phyloP scores from a whole-genome alignment of 306 rosid genomes.

The Castanea mollissima region DNA sequence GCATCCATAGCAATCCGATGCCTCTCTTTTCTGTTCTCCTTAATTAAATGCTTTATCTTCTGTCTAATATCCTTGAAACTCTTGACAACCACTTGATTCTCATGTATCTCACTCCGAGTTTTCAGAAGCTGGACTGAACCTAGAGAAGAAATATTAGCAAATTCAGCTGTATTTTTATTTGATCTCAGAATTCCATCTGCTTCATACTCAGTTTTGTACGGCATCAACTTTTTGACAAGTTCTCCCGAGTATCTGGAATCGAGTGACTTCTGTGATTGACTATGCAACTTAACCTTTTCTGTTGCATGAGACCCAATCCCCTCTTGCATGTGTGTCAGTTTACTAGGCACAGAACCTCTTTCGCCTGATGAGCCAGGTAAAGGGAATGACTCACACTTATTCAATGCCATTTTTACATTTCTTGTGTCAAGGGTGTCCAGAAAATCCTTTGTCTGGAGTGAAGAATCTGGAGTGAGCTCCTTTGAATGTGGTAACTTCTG shows the following conservation, averaged over 20 bases:
- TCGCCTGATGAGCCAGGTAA: constrained; percentile 16
- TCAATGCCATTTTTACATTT: constrained; percentile 27
- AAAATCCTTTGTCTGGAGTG: constrained; percentile 52
- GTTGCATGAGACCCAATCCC: constrained; percentile 1
- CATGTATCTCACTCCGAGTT: neutral
- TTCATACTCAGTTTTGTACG: neutral
- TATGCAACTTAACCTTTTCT: constrained; percentile 4
- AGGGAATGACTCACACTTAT: constrained; percentile 55
- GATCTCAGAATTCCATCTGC: neutral
- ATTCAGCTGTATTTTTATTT: neutral
- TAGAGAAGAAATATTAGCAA: neutral
- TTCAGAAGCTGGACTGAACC: constrained; percentile 4
- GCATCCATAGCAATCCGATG: constrained; percentile 64
- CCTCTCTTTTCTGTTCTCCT: constrained; percentile 53
- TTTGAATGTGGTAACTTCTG: constrained; percentile 39
- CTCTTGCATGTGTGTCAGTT: constrained; percentile 23
- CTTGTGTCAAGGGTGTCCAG: constrained; percentile 58
- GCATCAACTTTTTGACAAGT: constrained; percentile 3
- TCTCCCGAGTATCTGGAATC: constrained; percentile 2
- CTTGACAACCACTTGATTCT: constrained; percentile 25
- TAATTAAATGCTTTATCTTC: constrained; percentile 56
- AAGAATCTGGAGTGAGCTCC: constrained; percentile 47
- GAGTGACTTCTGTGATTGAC: neutral
- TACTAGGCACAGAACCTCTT: constrained; percentile 23
- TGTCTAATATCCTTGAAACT: constrained; percentile 58